A percentile compares a stretch with the other conserved stretches of the same genome.
These are phyloP conservation scores for Xylariales sp. DNA, from an alignment of 2,329 filamentous ascomycete genomes.

Conservation along the genomic window DNA sequence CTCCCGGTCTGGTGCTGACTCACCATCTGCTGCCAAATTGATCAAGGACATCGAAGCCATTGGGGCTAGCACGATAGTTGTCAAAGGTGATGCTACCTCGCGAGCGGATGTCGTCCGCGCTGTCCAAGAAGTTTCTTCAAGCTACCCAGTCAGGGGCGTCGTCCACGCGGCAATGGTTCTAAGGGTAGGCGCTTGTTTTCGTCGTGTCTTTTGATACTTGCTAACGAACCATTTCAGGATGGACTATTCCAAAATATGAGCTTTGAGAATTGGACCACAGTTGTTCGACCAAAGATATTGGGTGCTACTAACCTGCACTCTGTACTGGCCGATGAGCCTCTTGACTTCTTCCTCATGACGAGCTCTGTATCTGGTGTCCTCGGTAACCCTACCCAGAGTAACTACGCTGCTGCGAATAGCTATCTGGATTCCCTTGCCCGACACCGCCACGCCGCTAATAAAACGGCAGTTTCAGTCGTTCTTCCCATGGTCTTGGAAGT, in stretches of 20 bases:
- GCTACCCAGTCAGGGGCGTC: slow-evolving; percentile 18
- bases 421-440: slow-evolving; percentile 23
- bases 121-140: slow-evolving; percentile 7
- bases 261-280: slow-evolving; percentile 19
- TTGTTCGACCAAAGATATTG: slow-evolving; percentile 3
- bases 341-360: slow-evolving; percentile 8
- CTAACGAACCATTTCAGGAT: slow-evolving; percentile 16
- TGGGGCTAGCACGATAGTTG: slow-evolving; percentile 10
- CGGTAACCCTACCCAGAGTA: slow-evolving; percentile 21
- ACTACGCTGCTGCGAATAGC: slow-evolving; percentile 26
- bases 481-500: slow-evolving; percentile 19
- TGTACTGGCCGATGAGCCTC: background rate
- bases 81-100: slow-evolving; percentile 13
- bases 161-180: slow-evolving; percentile 23
- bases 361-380: slow-evolving; percentile 18
- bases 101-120: slow-evolving; percentile 8
- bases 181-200: slow-evolving; percentile 9
- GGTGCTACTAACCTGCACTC: slow-evolving; percentile 3
- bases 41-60: slow-evolving; percentile 10
- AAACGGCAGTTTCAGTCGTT: slow-evolving; percentile 11
- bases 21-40: slow-evolving; percentile 18
- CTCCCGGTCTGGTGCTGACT: slow-evolving; percentile 24
- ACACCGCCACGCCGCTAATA: slow-evolving; percentile 4
- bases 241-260: slow-evolving; percentile 26
- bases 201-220: background rate